Evolutionary conservation across 129 eudicot species (phyloP).

Genomic region (Centrapalus pauciflorus): DNA sequence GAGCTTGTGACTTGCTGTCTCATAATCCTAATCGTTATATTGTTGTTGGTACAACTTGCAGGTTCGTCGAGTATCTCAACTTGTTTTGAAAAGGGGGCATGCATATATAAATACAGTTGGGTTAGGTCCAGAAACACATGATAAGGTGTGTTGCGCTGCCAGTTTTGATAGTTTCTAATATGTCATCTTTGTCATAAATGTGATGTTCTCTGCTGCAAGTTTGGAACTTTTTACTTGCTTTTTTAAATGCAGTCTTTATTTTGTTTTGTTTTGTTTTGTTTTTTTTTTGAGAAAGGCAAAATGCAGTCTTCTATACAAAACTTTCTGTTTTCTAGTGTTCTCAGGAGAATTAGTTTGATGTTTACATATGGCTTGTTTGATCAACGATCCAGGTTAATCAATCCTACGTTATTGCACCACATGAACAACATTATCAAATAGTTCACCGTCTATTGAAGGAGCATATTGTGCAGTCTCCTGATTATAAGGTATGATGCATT

Average conservation of each 20-base stretch:
- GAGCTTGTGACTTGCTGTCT: background rate
- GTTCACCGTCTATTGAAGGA: slow-evolving; percentile 47
- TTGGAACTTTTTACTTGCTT: too few species aligned
- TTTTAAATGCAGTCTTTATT: too few species aligned
- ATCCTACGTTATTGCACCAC: slow-evolving; percentile 52
- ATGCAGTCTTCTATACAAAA: too few species aligned
- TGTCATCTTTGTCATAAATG: too few species aligned
- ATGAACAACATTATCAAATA: slow-evolving; percentile 43
- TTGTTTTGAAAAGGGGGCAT: slow-evolving; percentile 57
- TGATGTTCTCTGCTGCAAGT: too few species aligned
- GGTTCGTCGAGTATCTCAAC: slow-evolving; percentile 71
- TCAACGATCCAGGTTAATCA: slow-evolving; percentile 58
- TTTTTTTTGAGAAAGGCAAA: too few species aligned
- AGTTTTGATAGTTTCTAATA: too few species aligned
- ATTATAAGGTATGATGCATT: slow-evolving; percentile 46
- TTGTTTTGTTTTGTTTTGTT: too few species aligned
- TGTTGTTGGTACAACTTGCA: slow-evolving; percentile 7
- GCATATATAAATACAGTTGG: slow-evolving; percentile 50
- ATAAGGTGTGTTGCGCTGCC: slow-evolving; percentile 35
- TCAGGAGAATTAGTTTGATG: too few species aligned
- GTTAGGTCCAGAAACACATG: slow-evolving; percentile 38
- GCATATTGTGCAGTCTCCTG: slow-evolving; percentile 42
- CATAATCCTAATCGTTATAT: background rate
- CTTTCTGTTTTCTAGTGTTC: too few species aligned
- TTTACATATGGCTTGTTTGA: background rate